A percentile compares a stretch with the other conserved stretches of the same genome.
These are phyloP conservation scores for Fusarium sp. DNA, from an alignment of 2,329 filamentous ascomycete species.

Conservation along the genomic window DNA sequence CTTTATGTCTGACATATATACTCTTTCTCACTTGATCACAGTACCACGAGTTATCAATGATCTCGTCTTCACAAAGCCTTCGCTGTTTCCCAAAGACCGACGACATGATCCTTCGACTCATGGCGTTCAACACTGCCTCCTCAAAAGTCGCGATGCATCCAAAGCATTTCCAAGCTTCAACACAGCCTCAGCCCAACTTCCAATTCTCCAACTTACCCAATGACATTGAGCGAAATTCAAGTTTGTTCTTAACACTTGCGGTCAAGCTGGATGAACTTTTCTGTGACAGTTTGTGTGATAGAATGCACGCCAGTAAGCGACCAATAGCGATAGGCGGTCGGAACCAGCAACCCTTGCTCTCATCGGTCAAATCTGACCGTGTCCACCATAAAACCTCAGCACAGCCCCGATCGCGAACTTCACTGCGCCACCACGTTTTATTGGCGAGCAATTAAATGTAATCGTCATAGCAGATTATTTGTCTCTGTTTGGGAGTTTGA, in stretches of 20 bases:
- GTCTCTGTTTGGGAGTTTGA: neutral
- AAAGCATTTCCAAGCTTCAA: neutral
- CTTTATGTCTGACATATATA: neutral
- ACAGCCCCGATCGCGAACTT: neutral
- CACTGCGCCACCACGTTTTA: neutral
- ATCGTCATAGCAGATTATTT: neutral
- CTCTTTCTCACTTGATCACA: neutral
- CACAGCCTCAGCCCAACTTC: neutral
- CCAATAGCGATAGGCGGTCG: neutral
- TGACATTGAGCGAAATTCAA: neutral
- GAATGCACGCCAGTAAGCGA: neutral
- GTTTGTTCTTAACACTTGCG: neutral
- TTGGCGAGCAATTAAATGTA: neutral
- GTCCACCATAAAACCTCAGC: neutral
- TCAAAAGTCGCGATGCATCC: neutral
- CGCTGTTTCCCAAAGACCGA: no score
- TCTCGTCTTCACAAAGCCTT: neutral
- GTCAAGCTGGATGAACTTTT: neutral
- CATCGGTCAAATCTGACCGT: conserved; percentile 5
- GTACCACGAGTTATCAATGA: neutral
- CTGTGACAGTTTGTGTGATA: neutral
- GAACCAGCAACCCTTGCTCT: neutral
- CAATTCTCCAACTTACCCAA: neutral
- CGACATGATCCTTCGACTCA: neutral
- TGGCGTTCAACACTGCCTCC: neutral